Conservation (phyloP, 208 protist species). For the Trypanosoma mega region DNA sequence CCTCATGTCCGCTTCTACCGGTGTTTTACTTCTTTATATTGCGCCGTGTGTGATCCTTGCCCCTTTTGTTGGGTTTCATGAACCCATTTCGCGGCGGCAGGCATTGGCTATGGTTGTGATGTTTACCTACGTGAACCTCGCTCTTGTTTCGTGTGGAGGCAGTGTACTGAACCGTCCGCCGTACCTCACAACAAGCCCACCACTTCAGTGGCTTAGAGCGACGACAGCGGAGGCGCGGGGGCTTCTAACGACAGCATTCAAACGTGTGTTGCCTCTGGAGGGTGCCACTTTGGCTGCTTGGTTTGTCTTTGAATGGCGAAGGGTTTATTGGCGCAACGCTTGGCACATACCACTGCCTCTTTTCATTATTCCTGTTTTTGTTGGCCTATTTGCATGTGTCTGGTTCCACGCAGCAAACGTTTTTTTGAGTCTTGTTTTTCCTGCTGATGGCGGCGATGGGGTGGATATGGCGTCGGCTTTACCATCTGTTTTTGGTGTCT, state of each 20-base stretch:
- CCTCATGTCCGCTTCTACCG: constrained; percentile 25
- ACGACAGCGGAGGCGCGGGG: constrained; percentile 13
- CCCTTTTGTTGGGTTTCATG: constrained; percentile 70
- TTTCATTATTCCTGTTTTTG: constrained; percentile 53
- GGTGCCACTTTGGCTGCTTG: constrained; percentile 59
- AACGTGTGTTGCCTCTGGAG: constrained; percentile 44
- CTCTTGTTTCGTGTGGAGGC: constrained; percentile 50
- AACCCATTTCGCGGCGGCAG: constrained; percentile 29
- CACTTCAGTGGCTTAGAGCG: constrained; percentile 33
- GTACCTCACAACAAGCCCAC: constrained; percentile 49
- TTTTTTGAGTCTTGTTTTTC: background rate
- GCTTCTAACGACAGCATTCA: constrained; percentile 10
- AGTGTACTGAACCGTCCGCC: constrained; percentile 49
- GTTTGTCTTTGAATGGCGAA: constrained; percentile 41
- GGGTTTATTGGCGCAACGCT: constrained; percentile 41
- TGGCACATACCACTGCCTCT: constrained; percentile 74
- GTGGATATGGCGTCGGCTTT: background rate
- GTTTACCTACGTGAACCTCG: constrained; percentile 46
- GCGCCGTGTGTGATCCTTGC: constrained; percentile 56
- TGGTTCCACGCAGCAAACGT: constrained; percentile 38
- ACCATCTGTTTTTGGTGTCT: background rate
- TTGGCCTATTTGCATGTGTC: constrained; percentile 41
- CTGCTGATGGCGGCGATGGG: background rate
- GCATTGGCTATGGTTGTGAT: constrained; percentile 32
- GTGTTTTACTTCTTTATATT: constrained; percentile 44